A percentile compares a stretch with the other conserved stretches of the same genome.
These are phyloP conservation scores for Gossypium herbaceum DNA, from an alignment of 345 rosid species.

Conservation along the genomic window DNA sequence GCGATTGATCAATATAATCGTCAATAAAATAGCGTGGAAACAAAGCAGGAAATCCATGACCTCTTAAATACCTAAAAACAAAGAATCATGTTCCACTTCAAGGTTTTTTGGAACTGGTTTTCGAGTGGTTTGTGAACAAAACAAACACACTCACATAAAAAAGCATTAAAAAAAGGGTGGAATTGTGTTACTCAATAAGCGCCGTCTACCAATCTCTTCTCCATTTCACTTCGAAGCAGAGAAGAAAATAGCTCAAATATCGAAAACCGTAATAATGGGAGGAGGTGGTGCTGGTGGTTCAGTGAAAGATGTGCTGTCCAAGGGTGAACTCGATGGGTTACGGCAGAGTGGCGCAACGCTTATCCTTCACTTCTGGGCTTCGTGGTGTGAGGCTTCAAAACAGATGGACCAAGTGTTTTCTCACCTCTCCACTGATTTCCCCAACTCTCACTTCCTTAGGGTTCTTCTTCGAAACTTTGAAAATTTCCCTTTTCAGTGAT, in stretches of 20 bases:
- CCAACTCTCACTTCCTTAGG: constrained; percentile 70
- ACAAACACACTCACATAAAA: too few species aligned
- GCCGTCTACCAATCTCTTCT: neutral
- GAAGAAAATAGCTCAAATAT: neutral
- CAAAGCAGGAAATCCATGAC: neutral
- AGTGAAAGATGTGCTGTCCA: constrained; percentile 82
- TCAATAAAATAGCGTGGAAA: constrained; percentile 7
- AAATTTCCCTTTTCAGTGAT: neutral
- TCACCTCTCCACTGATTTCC: constrained; percentile 89
- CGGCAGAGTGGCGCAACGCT: constrained; percentile 48
- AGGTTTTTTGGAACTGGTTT: neutral
- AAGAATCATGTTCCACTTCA: neutral
- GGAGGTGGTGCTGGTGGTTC: constrained; percentile 37
- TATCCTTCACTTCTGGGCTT: constrained; percentile 89
- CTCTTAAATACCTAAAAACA: neutral
- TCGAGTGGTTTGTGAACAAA: neutral
- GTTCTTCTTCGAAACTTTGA: constrained; percentile 27
- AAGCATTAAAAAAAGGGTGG: neutral
- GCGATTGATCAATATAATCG: neutral
- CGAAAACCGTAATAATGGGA: neutral
- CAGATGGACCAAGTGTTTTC: constrained; percentile 97
- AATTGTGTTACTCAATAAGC: neutral
- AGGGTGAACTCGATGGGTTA: constrained; percentile 68
- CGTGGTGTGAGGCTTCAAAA: constrained; percentile 99
- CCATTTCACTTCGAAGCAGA: neutral